These are phyloP conservation scores for Leccinum uliginosum DNA, from an alignment of 768 basidiomycete species.

Conservation along the genomic window DNA sequence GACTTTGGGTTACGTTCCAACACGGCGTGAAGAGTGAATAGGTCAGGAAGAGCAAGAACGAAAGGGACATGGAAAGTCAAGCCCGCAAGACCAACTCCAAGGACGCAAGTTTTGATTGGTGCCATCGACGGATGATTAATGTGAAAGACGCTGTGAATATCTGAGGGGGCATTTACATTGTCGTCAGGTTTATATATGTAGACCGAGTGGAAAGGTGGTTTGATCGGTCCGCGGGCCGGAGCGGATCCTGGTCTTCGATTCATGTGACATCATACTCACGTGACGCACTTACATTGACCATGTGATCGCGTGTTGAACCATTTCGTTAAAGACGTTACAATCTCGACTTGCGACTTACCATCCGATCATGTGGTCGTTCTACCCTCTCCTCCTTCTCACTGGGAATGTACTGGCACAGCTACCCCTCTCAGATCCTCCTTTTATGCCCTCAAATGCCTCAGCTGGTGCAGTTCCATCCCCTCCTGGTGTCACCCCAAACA, in stretches of 20 bases:
- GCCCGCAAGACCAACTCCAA: slow-evolving; percentile 74
- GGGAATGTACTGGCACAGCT: slow-evolving; percentile 48
- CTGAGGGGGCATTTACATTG: background rate
- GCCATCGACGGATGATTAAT: slow-evolving; percentile 13
- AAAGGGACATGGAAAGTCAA: slow-evolving; percentile 81
- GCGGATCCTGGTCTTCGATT: background rate
- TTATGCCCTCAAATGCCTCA: slow-evolving; percentile 55
- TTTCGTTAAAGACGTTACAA: background rate
- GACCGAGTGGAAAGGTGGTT: too few species aligned
- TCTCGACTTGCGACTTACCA: background rate
- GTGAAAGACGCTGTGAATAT: background rate
- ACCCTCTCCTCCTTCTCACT: slow-evolving; percentile 14
- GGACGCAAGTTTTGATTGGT: slow-evolving; percentile 65
- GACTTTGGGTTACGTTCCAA: slow-evolving; percentile 65
- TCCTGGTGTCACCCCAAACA: slow-evolving; percentile 46
- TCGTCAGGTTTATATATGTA: slow-evolving; percentile 1
- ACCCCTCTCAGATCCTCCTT: slow-evolving; percentile 60
- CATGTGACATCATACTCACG: slow-evolving; percentile 15
- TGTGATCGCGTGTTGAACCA: slow-evolving; percentile 19
- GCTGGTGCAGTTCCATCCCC: slow-evolving; percentile 49
- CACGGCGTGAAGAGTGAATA: slow-evolving; percentile 71
- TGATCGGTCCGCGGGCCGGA: too few species aligned
- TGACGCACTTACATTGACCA: slow-evolving; percentile 12
- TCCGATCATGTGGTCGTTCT: slow-evolving; percentile 20
- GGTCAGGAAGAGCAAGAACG: slow-evolving; percentile 63